A percentile compares a stretch with the other conserved stretches of the same genome.
phyloP scores from a whole-genome alignment of 805 yeast species.

The Teunomyces funiuensis region DNA sequence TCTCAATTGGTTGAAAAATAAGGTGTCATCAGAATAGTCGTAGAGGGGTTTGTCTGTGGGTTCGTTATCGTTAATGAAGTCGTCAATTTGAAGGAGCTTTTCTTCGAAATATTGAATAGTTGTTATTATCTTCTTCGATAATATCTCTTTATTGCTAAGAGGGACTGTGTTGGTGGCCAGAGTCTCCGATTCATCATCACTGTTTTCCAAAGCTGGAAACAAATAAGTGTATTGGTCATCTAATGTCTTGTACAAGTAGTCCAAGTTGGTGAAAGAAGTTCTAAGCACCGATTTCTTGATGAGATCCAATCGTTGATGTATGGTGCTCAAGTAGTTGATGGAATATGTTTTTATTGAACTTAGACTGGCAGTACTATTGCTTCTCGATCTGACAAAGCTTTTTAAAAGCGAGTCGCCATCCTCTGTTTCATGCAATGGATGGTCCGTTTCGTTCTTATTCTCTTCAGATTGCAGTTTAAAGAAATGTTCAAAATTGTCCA shows the following conservation, averaged over 20 bases:
- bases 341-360: conserved; percentile 32
- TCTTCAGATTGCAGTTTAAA: conserved; percentile 16
- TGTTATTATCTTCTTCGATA: conserved; percentile 38
- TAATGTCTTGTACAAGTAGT: conserved; percentile 36
- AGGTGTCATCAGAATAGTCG: conserved; percentile 21
- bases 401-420: not conserved
- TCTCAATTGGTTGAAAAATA: conserved; percentile 33
- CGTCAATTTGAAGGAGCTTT: conserved; percentile 38
- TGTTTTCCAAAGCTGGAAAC: conserved; percentile 20
- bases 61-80: conserved; percentile 33
- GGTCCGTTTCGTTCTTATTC: not conserved
- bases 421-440: not conserved
- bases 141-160: conserved; percentile 22
- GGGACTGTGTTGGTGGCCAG: conserved; percentile 10
- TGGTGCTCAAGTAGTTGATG: conserved; percentile 28
- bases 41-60: conserved; percentile 29
- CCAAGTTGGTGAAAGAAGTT: conserved; percentile 39
- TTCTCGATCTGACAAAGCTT: conserved; percentile 16
- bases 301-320: conserved; percentile 35
- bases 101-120: conserved; percentile 45
- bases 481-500: conserved; percentile 41
- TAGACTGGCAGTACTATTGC: conserved; percentile 30
- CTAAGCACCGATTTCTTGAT: conserved; percentile 38
- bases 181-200: conserved; percentile 12
- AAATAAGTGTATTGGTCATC: conserved; percentile 43